Percentiles rank a stretch among this genome's conserved stretches.
Conservation (phyloP, 345 rosid genomes). For the Noccaea caerulescens region DNA sequence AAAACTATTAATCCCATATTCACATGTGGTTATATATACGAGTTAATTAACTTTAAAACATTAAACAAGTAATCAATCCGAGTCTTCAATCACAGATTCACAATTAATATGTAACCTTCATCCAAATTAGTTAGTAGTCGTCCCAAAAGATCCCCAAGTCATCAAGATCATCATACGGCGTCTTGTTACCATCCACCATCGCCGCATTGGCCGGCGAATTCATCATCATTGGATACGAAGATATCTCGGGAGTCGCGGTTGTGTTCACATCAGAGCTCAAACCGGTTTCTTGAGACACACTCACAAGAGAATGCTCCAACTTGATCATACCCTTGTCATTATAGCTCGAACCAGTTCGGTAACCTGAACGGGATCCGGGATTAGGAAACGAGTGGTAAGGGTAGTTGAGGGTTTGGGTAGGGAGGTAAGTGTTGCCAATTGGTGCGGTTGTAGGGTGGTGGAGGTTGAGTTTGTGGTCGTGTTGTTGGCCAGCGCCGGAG, state of each 20-base stretch:
- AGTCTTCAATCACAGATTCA: constrained; percentile 36
- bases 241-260: constrained; percentile 52
- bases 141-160: constrained; percentile 43
- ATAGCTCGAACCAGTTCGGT: constrained; percentile 41
- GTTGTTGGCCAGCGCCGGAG: constrained; percentile 26
- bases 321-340: constrained; percentile 37
- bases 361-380: constrained; percentile 40
- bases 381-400: constrained; percentile 35
- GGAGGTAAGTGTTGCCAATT: constrained; percentile 73
- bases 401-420: constrained; percentile 55
- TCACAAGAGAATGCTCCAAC: constrained; percentile 43
- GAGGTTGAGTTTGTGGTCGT: constrained; percentile 37
- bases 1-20: constrained; percentile 28
- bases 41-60: constrained; percentile 22
- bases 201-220: constrained; percentile 12
- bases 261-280: constrained; percentile 54
- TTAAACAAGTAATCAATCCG: constrained; percentile 31
- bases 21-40: neutral
- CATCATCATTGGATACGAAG: constrained; percentile 40
- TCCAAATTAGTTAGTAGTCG: constrained; percentile 23
- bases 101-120: constrained; percentile 22
- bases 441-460: constrained; percentile 51
- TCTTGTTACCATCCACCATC: constrained; percentile 34
- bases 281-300: constrained; percentile 64
- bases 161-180: constrained; percentile 36